Evolutionary conservation across 805 yeast genomes (phyloP).

Genomic region (Kodamaea neixiangensis): DNA sequence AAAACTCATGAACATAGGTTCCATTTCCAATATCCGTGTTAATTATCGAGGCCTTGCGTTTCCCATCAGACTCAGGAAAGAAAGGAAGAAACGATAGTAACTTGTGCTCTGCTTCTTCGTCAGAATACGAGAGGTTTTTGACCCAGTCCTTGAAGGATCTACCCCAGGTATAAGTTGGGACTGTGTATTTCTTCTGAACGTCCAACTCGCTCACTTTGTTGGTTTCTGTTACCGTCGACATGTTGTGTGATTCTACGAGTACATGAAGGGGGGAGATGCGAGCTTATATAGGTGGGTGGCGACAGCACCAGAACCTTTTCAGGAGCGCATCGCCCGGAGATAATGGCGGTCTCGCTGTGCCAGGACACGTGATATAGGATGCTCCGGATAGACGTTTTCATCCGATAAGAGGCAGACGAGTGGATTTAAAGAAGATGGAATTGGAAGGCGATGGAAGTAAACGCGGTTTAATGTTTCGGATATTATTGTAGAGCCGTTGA

Average conservation of each 20-base stretch:
- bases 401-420: too few relatives aligned
- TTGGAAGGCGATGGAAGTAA: too few relatives aligned
- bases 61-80: constrained; percentile 54
- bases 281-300: too few relatives aligned
- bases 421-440: too few relatives aligned
- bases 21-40: constrained; percentile 60
- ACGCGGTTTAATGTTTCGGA: too few relatives aligned
- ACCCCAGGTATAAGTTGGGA: constrained; percentile 6
- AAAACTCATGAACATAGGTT: constrained; percentile 74
- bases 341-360: too few relatives aligned
- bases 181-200: neutral
- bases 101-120: constrained; percentile 32
- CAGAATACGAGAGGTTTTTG: constrained; percentile 26
- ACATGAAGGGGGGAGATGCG: too few relatives aligned
- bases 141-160: constrained; percentile 29
- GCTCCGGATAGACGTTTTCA: too few relatives aligned
- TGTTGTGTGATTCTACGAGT: neutral
- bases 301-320: neutral
- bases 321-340: too few relatives aligned
- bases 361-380: too few relatives aligned
- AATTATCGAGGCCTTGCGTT: constrained; percentile 46
- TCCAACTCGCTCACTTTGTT: constrained; percentile 5
- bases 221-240: neutral
- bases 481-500: too few relatives aligned
- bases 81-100: constrained; percentile 63